Evolutionary conservation across 177 flowering plant species (phyloP).

Genomic region (Vitis hybrid): DNA sequence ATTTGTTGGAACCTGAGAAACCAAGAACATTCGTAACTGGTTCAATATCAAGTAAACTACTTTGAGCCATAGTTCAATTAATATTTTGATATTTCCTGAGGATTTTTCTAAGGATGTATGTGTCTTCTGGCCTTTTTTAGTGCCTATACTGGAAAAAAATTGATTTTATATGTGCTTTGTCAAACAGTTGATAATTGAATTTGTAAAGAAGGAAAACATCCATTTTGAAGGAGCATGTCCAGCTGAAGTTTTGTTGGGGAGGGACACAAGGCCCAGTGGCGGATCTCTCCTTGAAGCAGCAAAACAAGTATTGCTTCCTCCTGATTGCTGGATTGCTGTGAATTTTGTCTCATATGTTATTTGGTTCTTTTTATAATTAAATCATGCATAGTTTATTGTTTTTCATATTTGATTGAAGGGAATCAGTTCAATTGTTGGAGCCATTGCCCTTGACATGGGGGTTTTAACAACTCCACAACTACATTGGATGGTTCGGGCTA

Average conservation of each 20-base stretch:
- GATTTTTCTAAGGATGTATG: background rate
- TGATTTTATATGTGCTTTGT: background rate
- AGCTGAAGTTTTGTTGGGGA: constrained; percentile 71
- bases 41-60: background rate
- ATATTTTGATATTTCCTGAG: background rate
- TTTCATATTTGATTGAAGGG: constrained; percentile 46
- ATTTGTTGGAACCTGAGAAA: no score
- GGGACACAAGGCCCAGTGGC: constrained; percentile 98
- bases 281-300: constrained; percentile 82
- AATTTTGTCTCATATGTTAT: background rate
- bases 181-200: constrained; percentile 66
- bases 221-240: constrained; percentile 40
- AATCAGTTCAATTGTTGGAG: constrained; percentile 67
- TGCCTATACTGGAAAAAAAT: background rate
- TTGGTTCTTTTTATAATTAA: background rate
- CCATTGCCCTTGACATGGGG: constrained; percentile 66
- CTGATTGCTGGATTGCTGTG: background rate
- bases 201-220: constrained; percentile 64
- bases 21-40: no score
- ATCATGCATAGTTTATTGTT: background rate
- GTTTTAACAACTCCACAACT: constrained; percentile 86
- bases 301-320: constrained; percentile 50
- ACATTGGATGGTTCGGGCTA: constrained; percentile 94
- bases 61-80: background rate
- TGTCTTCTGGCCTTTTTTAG: background rate